Evolutionary conservation across 768 basidiomycete species (phyloP).

Genomic region (Rhodotorula diobovata): DNA sequence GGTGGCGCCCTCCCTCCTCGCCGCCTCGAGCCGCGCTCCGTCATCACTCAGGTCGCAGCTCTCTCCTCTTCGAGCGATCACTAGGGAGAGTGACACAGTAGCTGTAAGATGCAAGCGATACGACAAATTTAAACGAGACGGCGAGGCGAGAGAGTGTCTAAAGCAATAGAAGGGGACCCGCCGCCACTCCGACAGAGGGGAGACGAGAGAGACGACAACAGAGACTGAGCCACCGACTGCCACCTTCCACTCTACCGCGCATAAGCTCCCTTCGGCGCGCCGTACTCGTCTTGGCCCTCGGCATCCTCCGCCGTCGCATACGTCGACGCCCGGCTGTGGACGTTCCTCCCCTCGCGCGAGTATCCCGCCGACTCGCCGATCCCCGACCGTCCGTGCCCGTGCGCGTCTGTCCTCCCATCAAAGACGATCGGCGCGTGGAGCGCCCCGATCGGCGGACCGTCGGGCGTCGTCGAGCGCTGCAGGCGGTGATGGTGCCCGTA

Average conservation of each 20-base stretch:
- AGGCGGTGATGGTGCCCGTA: not conserved
- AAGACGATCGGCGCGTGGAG: not conserved
- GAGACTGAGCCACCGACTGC: not conserved
- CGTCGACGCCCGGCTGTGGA: not conserved
- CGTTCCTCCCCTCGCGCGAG: not conserved
- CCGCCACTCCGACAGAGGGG: no score
- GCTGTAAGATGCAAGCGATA: not conserved
- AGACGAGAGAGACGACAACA: not conserved
- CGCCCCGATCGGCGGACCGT: not conserved
- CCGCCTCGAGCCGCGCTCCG: not conserved
- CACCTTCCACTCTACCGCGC: not conserved
- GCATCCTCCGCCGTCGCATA: conserved; percentile 2
- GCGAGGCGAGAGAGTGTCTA: not conserved
- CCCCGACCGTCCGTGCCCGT: not conserved
- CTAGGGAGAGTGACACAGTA: no score
- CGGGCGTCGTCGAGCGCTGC: not conserved
- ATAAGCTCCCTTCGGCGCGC: no score
- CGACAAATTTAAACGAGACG: not conserved
- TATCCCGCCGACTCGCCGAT: not conserved
- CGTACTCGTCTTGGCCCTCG: not conserved
- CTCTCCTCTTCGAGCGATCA: no score
- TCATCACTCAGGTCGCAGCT: not conserved
- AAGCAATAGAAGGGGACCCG: not conserved
- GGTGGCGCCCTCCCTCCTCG: not conserved
- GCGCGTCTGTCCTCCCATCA: not conserved